phyloP scores from a whole-genome alignment of 2,329 filamentous ascomycete genomes.

The Graphium sp. region DNA sequence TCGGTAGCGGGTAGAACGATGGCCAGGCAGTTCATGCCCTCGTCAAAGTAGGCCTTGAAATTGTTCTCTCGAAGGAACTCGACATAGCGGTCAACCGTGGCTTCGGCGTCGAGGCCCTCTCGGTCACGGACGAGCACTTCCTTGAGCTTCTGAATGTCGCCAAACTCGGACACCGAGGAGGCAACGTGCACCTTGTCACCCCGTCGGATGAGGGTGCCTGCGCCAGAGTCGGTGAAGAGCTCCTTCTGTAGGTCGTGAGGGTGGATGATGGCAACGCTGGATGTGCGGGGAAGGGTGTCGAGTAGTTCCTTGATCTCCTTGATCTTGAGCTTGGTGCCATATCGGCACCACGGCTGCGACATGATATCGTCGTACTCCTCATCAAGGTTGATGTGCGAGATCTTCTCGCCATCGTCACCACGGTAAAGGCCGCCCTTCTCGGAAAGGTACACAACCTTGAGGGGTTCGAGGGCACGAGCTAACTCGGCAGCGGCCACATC shows the following conservation, averaged over 20 bases:
- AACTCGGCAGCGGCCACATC: conserved; percentile 92
- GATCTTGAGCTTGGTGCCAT: conserved; percentile 92
- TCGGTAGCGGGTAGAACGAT: conserved; percentile 64
- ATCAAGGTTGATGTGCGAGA: conserved; percentile 92
- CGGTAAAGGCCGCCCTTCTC: conserved; percentile 96
- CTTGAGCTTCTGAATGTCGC: conserved; percentile 63
- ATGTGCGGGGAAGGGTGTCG: conserved; percentile 74
- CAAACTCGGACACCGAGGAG: conserved; percentile 55
- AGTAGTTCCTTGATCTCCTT: conserved; percentile 92
- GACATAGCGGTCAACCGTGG: conserved; percentile 76
- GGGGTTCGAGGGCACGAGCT: conserved; percentile 70
- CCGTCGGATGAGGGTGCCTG: conserved; percentile 79
- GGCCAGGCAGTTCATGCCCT: conserved; percentile 80
- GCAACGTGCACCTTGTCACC: conserved; percentile 77
- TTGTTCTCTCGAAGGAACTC: conserved; percentile 58
- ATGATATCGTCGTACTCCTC: conserved; percentile 91
- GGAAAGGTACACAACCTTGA: conserved; percentile 97
- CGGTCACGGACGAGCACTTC: conserved; percentile 67
- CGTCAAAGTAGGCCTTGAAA: conserved; percentile 91
- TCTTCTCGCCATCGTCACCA: conserved; percentile 84
- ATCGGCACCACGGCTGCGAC: conserved; percentile 86
- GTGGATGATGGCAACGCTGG: conserved; percentile 94
- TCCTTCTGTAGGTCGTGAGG: conserved; percentile 93
- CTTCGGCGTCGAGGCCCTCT: conserved; percentile 63
- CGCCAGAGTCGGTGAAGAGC: conserved; percentile 88